These are phyloP conservation scores for Astrephomene gubernaculifera DNA, from an alignment of 139 green algal species.

Conservation along the genomic window DNA sequence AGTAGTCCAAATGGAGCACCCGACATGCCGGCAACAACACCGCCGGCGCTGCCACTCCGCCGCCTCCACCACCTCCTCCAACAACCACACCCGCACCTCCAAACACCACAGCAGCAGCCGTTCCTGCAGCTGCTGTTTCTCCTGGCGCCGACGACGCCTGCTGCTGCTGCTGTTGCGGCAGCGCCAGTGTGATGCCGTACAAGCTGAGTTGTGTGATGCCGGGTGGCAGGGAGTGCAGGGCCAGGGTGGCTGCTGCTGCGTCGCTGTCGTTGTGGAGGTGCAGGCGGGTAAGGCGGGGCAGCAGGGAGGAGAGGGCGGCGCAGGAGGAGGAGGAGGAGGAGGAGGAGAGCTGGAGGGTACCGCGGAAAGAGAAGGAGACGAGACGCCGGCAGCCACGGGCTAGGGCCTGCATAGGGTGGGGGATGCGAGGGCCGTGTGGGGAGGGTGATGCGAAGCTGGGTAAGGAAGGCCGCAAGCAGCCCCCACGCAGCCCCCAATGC, in stretches of 20 bases:
- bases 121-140: too few relatives aligned
- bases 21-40: neutral
- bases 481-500: neutral
- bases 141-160: neutral
- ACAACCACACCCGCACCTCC: neutral
- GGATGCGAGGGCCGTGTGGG: neutral
- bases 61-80: too few relatives aligned
- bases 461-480: neutral
- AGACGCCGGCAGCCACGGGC: neutral
- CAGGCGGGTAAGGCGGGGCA: neutral
- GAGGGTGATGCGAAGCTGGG: neutral
- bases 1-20: conserved; percentile 13
- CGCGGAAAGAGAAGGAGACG: neutral
- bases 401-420: conserved; percentile 9
- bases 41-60: neutral
- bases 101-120: too few relatives aligned
- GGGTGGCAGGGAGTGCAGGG: neutral
- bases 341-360: neutral
- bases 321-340: neutral
- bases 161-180: neutral
- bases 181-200: neutral
- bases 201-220: neutral
- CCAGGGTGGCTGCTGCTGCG: neutral
- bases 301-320: neutral
- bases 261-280: conserved; percentile 22